A percentile compares a stretch with the other conserved stretches of the same genome.
Conservation (phyloP, 202 grass and related monocot genomes). For the Setaria viridis region DNA sequence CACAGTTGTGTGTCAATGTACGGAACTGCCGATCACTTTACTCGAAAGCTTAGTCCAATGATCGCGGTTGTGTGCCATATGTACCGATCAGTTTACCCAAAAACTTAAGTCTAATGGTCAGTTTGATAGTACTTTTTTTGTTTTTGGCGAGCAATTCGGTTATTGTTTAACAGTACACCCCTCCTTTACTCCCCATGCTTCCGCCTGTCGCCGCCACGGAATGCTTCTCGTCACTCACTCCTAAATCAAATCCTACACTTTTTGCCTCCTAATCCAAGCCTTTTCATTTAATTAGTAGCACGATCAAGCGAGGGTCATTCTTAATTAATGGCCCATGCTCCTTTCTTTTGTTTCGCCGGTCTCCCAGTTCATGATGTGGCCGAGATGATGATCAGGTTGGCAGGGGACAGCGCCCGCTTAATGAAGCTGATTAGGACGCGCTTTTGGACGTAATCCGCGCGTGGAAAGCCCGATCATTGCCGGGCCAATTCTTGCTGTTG, state of each 20-base stretch:
- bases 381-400: constrained; percentile 8
- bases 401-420: constrained; percentile 29
- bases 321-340: not conserved
- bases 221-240: not conserved
- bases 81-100: not conserved
- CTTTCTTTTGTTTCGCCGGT: not conserved
- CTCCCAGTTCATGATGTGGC: constrained; percentile 24
- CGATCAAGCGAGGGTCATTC: not conserved
- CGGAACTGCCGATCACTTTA: not conserved
- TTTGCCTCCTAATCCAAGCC: constrained; percentile 31
- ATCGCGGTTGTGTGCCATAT: not conserved
- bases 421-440: constrained; percentile 4
- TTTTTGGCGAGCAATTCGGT: not conserved
- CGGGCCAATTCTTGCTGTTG: not conserved
- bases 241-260: not conserved
- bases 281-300: not conserved
- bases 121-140: not conserved
- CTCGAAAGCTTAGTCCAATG: not conserved
- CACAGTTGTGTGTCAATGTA: not conserved
- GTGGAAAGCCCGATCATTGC: constrained; percentile 21
- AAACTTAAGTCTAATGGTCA: not conserved
- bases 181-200: not conserved
- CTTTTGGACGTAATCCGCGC: constrained; percentile 2
- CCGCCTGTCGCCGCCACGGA: not conserved
- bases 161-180: not conserved